Conservation (phyloP, 345 rosid genomes). For the Draba incana region DNA sequence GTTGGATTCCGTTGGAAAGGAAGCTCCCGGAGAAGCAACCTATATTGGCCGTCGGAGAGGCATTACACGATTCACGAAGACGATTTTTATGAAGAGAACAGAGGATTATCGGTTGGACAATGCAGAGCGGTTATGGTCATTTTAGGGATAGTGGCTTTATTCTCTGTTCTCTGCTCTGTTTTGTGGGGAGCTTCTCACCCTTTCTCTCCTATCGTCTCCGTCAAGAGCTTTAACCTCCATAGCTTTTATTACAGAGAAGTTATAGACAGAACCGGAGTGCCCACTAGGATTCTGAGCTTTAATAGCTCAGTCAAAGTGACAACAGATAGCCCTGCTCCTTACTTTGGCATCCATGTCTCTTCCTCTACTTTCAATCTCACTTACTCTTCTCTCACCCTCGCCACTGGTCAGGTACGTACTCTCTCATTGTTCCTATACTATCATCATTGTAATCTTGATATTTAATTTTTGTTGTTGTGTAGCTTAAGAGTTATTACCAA, state of each 20-base stretch:
- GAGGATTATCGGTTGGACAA: slow-evolving; percentile 49
- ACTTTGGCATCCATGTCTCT: slow-evolving; percentile 84
- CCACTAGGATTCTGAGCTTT: slow-evolving; percentile 69
- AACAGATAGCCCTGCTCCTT: slow-evolving; percentile 69
- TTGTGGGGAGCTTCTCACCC: slow-evolving; percentile 86
- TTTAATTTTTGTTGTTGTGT: background rate
- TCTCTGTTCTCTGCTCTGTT: slow-evolving; percentile 71
- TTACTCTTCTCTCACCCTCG: slow-evolving; percentile 62
- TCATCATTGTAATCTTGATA: background rate
- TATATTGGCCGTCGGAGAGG: slow-evolving; percentile 83
- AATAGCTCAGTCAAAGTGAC: slow-evolving; percentile 65
- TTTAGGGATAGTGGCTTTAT: slow-evolving; percentile 50
- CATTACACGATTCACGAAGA: slow-evolving; percentile 71
- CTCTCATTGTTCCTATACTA: background rate
- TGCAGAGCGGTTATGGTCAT: slow-evolving; percentile 60
- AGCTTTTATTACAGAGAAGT: slow-evolving; percentile 80
- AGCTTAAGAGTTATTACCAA: slow-evolving; percentile 78
- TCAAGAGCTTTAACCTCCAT: slow-evolving; percentile 62
- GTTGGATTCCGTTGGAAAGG: slow-evolving; percentile 56
- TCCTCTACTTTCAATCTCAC: slow-evolving; percentile 62
- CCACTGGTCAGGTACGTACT: slow-evolving; percentile 64
- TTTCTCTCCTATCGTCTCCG: slow-evolving; percentile 55
- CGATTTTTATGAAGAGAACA: slow-evolving; percentile 45
- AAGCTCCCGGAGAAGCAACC: slow-evolving; percentile 57
- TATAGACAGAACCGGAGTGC: slow-evolving; percentile 73